phyloP scores from a whole-genome alignment of 352 stramenopile genomes.

The Phytophthora sp. region DNA sequence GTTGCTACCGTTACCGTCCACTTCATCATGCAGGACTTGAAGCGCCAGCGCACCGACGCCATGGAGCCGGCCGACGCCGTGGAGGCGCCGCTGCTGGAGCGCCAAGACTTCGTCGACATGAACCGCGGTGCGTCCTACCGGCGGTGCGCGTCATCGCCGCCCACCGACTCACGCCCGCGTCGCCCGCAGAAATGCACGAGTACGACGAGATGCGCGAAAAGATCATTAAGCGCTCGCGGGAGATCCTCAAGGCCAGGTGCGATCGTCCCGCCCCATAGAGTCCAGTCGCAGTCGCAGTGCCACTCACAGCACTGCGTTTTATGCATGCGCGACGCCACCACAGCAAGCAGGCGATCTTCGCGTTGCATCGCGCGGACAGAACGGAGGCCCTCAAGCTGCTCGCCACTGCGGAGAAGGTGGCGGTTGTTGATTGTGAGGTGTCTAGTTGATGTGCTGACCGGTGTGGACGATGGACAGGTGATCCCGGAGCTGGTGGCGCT shows the following conservation, averaged over 20 bases:
- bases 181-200: conserved; percentile 86
- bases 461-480: conserved; percentile 34
- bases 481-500: conserved; percentile 83
- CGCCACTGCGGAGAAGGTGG: conserved; percentile 57
- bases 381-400: conserved; percentile 61
- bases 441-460: neutral
- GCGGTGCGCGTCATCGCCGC: too few relatives aligned
- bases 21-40: too few relatives aligned
- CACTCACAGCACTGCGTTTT: too few relatives aligned
- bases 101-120: conserved; percentile 61
- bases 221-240: conserved; percentile 95
- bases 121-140: conserved; percentile 37
- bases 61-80: conserved; percentile 10
- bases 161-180: too few relatives aligned
- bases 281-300: too few relatives aligned
- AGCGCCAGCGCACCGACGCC: conserved; percentile 19
- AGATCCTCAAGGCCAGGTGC: conserved; percentile 94
- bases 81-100: conserved; percentile 35
- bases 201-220: conserved; percentile 92
- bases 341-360: conserved; percentile 95
- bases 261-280: too few relatives aligned
- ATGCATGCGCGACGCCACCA: conserved; percentile 19
- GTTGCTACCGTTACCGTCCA: too few relatives aligned
- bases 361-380: conserved; percentile 89
- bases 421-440: neutral